phyloP scores from a whole-genome alignment of 768 basidiomycete species.

The Mycena metata region DNA sequence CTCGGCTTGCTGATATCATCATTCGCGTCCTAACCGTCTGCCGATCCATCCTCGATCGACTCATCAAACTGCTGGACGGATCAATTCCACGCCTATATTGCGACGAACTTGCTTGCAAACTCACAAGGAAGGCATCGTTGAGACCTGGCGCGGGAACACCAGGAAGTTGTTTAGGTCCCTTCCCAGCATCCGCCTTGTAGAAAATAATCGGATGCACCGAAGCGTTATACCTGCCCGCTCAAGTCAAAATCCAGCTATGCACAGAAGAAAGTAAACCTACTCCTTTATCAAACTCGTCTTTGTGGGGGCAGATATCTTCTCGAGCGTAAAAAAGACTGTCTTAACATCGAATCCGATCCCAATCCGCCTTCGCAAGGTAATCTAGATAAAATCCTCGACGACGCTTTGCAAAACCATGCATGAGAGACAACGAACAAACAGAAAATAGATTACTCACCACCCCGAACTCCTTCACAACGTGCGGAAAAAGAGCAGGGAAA shows the following conservation, averaged over 20 bases:
- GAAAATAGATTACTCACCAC: slow-evolving; percentile 64
- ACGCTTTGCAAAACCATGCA: slow-evolving; percentile 65
- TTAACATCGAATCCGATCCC: slow-evolving; percentile 93
- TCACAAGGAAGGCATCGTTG: slow-evolving; percentile 90
- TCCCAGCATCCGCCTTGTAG: slow-evolving; percentile 90
- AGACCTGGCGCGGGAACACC: slow-evolving; percentile 86
- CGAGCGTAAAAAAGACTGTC: slow-evolving; percentile 79
- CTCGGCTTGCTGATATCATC: slow-evolving; percentile 70
- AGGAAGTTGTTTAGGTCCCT: slow-evolving; percentile 83
- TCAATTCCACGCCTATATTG: slow-evolving; percentile 5
- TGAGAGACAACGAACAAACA: slow-evolving; percentile 3
- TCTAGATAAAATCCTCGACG: slow-evolving; percentile 84
- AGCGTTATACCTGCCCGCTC: slow-evolving; percentile 87
- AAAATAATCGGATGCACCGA: slow-evolving; percentile 94
- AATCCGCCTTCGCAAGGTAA: slow-evolving; percentile 93
- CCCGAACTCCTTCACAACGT: slow-evolving; percentile 80
- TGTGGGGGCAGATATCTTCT: slow-evolving; percentile 84
- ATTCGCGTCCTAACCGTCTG: slow-evolving; percentile 63
- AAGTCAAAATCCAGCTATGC: neutral
- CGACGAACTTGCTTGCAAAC: slow-evolving; percentile 41
- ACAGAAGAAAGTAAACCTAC: slow-evolving; percentile 57
- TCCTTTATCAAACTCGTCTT: slow-evolving; percentile 90
- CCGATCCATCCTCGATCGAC: slow-evolving; percentile 62
- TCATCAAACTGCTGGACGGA: slow-evolving; percentile 56
- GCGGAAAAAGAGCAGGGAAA: slow-evolving; percentile 87